phyloP scores from a whole-genome alignment of 73 alveolate genomes.

The Blepharisma stoltei region DNA sequence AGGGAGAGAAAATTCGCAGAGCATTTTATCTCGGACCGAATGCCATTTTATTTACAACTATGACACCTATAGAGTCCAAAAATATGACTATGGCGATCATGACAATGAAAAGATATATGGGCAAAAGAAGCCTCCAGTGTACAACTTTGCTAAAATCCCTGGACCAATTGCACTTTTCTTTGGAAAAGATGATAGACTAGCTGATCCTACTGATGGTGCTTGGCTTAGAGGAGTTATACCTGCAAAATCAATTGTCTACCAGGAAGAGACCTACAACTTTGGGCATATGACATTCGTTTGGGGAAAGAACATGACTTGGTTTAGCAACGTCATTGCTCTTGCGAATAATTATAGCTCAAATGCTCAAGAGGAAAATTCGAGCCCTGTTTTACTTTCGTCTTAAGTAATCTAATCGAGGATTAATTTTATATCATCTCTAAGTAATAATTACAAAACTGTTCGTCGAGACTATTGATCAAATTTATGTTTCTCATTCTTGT shows the following conservation, averaged over 20 bases:
- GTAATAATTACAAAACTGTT: no score
- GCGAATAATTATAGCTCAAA: no score
- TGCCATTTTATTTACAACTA: no score
- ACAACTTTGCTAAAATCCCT: conserved; percentile 69
- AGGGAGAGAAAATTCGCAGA: no score
- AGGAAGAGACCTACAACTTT: not conserved
- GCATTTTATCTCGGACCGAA: no score
- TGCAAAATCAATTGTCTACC: not conserved
- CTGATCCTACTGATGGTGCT: conserved; percentile 45
- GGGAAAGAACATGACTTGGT: not conserved
- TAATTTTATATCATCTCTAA: no score
- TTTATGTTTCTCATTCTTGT: no score
- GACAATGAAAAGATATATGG: conserved; percentile 83
- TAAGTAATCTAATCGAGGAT: no score
- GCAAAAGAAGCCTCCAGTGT: conserved; percentile 72
- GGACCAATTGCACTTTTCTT: conserved; percentile 60
- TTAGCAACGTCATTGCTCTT: no score
- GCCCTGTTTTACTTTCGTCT: no score
- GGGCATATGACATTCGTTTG: conserved; percentile 24
- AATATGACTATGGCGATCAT: conserved; percentile 64
- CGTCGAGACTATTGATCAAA: no score
- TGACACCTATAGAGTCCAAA: conserved; percentile 48
- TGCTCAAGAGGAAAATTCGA: no score
- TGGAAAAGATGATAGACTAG: conserved; percentile 52
- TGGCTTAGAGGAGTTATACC: conserved; percentile 18